These are phyloP conservation scores for Diaporthe aspalathi DNA, from an alignment of 2,329 filamentous ascomycete species.

Conservation along the genomic window DNA sequence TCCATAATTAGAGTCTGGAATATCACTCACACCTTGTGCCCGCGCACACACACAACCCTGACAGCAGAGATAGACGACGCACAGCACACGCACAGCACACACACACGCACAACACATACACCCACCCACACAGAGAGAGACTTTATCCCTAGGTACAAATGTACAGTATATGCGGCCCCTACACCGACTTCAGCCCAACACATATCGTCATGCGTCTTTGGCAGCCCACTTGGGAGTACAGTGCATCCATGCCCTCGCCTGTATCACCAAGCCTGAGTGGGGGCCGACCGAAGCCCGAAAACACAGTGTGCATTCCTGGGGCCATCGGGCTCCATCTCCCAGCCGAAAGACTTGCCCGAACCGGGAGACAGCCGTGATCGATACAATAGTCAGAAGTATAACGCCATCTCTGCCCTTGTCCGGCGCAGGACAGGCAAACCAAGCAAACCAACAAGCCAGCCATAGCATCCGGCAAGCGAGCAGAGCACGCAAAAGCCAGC, in stretches of 20 bases:
- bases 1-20: conserved; percentile 26
- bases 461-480: background rate
- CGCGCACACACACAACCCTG: no score
- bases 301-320: background rate
- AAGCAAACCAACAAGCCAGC: background rate
- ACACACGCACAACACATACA: no score
- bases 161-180: background rate
- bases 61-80: no score
- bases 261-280: conserved; percentile 15
- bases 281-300: conserved; percentile 3
- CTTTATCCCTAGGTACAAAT: no score
- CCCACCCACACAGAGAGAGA: no score
- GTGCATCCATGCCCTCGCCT: conserved; percentile 1
- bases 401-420: background rate
- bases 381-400: background rate
- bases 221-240: conserved; percentile 18
- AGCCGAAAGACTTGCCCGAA: conserved; percentile 1
- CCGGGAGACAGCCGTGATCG: background rate
- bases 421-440: no score
- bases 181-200: conserved; percentile 18
- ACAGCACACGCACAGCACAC: no score
- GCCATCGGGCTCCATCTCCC: background rate
- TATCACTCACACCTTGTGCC: conserved; percentile 4
- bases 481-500: background rate
- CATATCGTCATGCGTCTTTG: background rate